Percentiles rank a stretch among this genome's conserved stretches.
Conservation (phyloP, 1,284 basidiomycete species). For the Ustilago xerochloae region DNA sequence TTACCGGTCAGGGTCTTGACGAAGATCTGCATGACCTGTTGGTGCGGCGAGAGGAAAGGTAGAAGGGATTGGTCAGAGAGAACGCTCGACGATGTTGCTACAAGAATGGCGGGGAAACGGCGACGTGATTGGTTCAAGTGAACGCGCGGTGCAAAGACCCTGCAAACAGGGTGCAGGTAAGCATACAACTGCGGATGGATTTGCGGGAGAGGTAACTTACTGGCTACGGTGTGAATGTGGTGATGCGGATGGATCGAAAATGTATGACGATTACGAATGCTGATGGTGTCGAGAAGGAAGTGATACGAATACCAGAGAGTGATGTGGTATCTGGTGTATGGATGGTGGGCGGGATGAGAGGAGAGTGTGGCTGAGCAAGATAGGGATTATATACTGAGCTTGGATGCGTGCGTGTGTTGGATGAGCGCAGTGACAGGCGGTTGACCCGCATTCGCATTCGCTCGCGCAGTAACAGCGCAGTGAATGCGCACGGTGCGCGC, state of each 20-base stretch:
- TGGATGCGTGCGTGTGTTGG: slow-evolving; percentile 1
- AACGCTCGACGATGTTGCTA: not conserved
- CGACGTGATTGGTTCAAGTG: slow-evolving; percentile 16
- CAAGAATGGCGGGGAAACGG: not conserved
- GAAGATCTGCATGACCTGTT: slow-evolving; percentile 63
- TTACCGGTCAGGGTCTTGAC: slow-evolving; percentile 88
- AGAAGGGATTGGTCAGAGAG: not conserved
- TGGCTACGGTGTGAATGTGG: slow-evolving; percentile 2
- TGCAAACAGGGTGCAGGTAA: slow-evolving; percentile 29
- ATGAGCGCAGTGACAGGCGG: not conserved
- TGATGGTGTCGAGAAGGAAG: not conserved
- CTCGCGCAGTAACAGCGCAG: not conserved
- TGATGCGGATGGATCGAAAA: not conserved
- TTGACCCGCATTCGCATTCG: slow-evolving; percentile 8
- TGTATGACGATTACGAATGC: not conserved
- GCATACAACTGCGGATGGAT: slow-evolving; percentile 29
- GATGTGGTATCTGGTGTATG: slow-evolving; percentile 9
- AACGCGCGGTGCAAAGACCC: slow-evolving; percentile 16
- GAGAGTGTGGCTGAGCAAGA: slow-evolving; percentile 5
- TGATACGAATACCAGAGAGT: not conserved
- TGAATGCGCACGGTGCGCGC: slow-evolving; percentile 17
- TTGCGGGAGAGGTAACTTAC: slow-evolving; percentile 21
- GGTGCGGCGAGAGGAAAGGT: not conserved
- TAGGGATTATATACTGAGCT: slow-evolving; percentile 25
- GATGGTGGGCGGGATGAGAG: not conserved